Conservation (phyloP, 805 yeast species). For the Kluyveromyces starmeri region DNA sequence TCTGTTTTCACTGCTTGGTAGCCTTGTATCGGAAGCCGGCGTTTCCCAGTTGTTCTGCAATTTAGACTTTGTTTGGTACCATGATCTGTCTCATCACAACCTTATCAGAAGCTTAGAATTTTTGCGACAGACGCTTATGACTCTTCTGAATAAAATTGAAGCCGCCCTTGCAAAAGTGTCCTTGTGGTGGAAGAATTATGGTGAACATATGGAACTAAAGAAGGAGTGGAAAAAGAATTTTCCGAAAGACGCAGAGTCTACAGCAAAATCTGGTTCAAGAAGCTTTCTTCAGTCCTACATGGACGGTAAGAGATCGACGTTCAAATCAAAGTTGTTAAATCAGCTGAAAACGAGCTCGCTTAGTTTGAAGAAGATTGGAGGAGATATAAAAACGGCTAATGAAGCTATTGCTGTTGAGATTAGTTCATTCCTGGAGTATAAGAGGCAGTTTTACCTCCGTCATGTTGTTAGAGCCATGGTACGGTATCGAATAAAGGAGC, state of each 20-base stretch:
- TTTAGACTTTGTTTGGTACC: neutral
- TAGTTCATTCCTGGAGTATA: conserved; percentile 47
- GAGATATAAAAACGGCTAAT: conserved; percentile 44
- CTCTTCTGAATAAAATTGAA: conserved; percentile 23
- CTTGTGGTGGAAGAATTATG: conserved; percentile 39
- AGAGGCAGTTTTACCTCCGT: conserved; percentile 29
- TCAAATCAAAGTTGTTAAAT: conserved; percentile 35
- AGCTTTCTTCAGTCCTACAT: conserved; percentile 28
- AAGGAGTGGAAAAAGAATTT: conserved; percentile 26
- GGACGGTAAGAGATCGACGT: conserved; percentile 44
- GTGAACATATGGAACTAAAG: conserved; percentile 32
- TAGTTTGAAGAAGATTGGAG: conserved; percentile 35
- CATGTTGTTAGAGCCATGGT: neutral
- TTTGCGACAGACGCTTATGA: conserved; percentile 14
- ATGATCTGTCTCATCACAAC: conserved; percentile 3
- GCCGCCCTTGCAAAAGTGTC: conserved; percentile 30
- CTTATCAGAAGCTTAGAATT: conserved; percentile 11
- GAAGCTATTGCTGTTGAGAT: conserved; percentile 57
- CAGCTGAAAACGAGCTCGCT: conserved; percentile 35
- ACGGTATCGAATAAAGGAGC: neutral
- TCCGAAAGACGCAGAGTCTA: conserved; percentile 16
- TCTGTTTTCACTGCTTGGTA: conserved; percentile 3
- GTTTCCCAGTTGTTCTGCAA: conserved; percentile 2
- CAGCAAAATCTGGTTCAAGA: neutral
- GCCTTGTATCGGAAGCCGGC: neutral